Percentiles rank a stretch among this genome's conserved stretches.
Evolutionary conservation across 2,329 filamentous ascomycete species (phyloP).

Genomic region (Pseudogymnoascus sp.): DNA sequence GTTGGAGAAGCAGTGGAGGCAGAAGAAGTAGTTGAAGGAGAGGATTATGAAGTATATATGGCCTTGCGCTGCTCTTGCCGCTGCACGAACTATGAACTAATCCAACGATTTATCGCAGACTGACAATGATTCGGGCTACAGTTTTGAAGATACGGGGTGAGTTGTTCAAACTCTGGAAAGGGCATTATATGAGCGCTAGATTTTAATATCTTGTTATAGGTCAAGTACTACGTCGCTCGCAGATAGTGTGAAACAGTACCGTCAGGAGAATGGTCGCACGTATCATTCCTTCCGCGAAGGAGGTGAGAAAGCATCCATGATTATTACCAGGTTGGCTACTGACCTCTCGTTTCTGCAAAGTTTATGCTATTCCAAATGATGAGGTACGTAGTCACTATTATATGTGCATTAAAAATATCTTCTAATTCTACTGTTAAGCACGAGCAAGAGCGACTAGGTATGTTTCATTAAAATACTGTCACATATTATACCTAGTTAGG

Average conservation of each 20-base stretch:
- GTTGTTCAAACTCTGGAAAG: not conserved
- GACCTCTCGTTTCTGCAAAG: not conserved
- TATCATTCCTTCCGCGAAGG: constrained; percentile 28
- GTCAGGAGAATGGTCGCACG: constrained; percentile 32
- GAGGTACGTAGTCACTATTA: constrained; percentile 1
- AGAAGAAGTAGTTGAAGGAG: not conserved
- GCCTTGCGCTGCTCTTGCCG: not conserved
- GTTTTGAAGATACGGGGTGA: not conserved
- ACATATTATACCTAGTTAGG: not conserved
- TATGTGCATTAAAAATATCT: not conserved
- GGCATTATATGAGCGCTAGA: not conserved
- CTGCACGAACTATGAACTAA: not conserved
- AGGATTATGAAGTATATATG: not conserved
- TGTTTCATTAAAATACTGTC: not conserved
- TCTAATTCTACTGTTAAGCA: not conserved
- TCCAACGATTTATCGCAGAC: not conserved
- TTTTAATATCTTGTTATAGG: not conserved
- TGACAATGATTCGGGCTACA: not conserved
- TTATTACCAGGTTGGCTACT: not conserved
- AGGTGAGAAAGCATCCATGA: not conserved
- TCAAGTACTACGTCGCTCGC: constrained; percentile 15
- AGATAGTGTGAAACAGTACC: constrained; percentile 31
- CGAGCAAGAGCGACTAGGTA: constrained; percentile 8
- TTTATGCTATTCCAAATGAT: constrained; percentile 12
- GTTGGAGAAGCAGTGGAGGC: not conserved